phyloP scores from a whole-genome alignment of 1,284 basidiomycete species.

The Xerocomus subilludens region DNA sequence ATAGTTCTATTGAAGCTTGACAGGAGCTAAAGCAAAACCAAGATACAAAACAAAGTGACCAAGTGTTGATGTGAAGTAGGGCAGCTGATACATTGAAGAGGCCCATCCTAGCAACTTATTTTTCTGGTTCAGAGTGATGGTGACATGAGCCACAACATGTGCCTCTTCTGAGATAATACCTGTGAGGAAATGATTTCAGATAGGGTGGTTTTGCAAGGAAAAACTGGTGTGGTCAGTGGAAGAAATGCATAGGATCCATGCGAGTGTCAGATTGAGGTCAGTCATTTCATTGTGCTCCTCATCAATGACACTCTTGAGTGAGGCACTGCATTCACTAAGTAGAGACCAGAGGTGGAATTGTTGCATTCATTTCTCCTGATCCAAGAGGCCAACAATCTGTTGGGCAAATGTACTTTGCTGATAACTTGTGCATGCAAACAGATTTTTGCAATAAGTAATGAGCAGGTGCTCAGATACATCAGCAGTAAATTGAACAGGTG shows the following conservation, averaged over 20 bases:
- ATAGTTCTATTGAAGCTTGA: not conserved
- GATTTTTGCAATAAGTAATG: constrained; percentile 24
- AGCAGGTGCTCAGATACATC: constrained; percentile 21
- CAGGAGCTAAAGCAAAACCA: constrained; percentile 9
- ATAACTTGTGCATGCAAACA: constrained; percentile 10
- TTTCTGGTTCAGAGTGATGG: not conserved
- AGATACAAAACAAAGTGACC: too few species aligned
- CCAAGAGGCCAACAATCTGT: constrained; percentile 4
- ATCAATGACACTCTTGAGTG: constrained; percentile 21
- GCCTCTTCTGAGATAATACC: constrained; percentile 21
- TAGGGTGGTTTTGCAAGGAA: not conserved
- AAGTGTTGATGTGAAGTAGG: too few species aligned
- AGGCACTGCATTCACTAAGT: not conserved
- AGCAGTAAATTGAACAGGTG: constrained; percentile 12
- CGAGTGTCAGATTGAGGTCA: constrained; percentile 8
- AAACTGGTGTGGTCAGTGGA: constrained; percentile 14
- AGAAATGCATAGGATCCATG: constrained; percentile 10
- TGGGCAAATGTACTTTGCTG: constrained; percentile 9
- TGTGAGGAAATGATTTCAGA: constrained; percentile 30
- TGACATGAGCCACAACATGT: constrained; percentile 15
- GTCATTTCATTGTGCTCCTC: constrained; percentile 13
- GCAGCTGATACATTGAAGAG: too few species aligned
- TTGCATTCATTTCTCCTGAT: constrained; percentile 17
- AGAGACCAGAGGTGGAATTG: constrained; percentile 20
- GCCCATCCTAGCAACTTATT: too few species aligned